Evolutionary conservation across 192 early-diverging fungal genomes (phyloP).

Genomic region (Gonapodya sp.): DNA sequence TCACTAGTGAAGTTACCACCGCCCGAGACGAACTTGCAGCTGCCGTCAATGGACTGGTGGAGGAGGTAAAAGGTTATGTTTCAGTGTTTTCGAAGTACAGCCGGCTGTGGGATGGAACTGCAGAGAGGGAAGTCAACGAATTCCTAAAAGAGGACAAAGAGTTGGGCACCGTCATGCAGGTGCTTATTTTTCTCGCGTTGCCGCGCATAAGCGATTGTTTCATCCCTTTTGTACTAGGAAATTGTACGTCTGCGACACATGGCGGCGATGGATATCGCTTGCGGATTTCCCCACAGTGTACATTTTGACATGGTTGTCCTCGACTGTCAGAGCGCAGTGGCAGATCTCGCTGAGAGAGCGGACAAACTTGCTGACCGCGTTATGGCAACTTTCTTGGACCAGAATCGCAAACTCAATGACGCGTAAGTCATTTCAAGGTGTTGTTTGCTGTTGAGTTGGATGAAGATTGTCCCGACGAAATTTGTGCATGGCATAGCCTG

Average conservation of each 20-base stretch:
- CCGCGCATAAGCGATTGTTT: no score
- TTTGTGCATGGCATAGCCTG: background rate
- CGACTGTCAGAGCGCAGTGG: slow-evolving; percentile 46
- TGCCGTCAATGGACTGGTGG: background rate
- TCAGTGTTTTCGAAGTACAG: background rate
- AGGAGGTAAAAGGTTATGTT: background rate
- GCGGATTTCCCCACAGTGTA: slow-evolving; percentile 33
- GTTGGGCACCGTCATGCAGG: background rate
- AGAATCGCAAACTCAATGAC: slow-evolving; percentile 9
- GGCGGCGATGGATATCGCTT: slow-evolving; percentile 1
- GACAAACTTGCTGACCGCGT: slow-evolving; percentile 43
- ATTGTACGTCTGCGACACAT: background rate
- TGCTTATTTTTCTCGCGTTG: background rate
- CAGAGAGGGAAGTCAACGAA: background rate
- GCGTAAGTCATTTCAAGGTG: slow-evolving; percentile 8
- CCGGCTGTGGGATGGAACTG: background rate
- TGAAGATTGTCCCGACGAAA: background rate
- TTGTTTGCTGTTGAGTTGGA: no score
- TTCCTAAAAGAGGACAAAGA: background rate
- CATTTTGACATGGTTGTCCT: slow-evolving; percentile 46
- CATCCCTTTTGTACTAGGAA: background rate
- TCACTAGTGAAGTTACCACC: background rate
- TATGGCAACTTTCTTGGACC: slow-evolving; percentile 41
- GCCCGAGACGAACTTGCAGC: background rate
- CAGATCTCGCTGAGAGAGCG: slow-evolving; percentile 41